Evolutionary conservation across 2,329 filamentous ascomycete genomes (phyloP).

Genomic region (Reticulascus tulasneorum): DNA sequence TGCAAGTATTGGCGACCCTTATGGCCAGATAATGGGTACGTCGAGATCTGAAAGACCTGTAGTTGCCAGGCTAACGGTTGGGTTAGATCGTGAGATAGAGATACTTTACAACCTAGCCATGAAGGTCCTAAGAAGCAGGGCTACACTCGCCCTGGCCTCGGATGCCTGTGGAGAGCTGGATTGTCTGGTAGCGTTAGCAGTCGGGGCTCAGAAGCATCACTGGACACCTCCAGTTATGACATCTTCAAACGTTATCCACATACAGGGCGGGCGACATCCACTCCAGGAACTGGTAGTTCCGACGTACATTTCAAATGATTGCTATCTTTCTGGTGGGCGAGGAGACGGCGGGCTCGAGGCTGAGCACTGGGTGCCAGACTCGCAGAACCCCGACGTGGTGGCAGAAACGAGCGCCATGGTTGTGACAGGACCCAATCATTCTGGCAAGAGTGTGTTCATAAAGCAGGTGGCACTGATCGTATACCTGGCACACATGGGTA

Average conservation of each 20-base stretch:
- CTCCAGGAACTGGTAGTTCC: slow-evolving; percentile 81
- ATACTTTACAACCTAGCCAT: slow-evolving; percentile 76
- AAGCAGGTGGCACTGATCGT: slow-evolving; percentile 90
- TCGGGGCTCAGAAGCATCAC: slow-evolving; percentile 71
- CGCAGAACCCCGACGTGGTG: not conserved
- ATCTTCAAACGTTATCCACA: slow-evolving; percentile 63
- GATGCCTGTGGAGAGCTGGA: slow-evolving; percentile 85
- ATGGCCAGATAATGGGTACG: slow-evolving; percentile 75
- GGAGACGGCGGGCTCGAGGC: slow-evolving; percentile 18
- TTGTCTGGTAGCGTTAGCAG: slow-evolving; percentile 73
- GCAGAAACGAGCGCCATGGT: slow-evolving; percentile 58
- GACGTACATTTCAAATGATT: slow-evolving; percentile 80
- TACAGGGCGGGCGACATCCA: slow-evolving; percentile 77
- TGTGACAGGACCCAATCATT: slow-evolving; percentile 92
- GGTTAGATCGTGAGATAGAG: slow-evolving; percentile 77
- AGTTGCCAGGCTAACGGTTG: slow-evolving; percentile 1
- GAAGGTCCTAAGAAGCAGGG: slow-evolving; percentile 64
- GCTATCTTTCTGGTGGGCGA: slow-evolving; percentile 60
- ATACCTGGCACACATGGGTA: slow-evolving; percentile 88
- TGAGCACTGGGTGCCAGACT: too few species aligned
- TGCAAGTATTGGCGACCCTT: slow-evolving; percentile 76
- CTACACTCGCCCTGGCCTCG: slow-evolving; percentile 63
- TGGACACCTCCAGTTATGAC: slow-evolving; percentile 69
- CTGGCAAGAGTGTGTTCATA: slow-evolving; percentile 92
- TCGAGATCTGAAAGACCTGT: not conserved